Percentiles rank a stretch among this genome's conserved stretches.
phyloP scores from a whole-genome alignment of 2,329 filamentous ascomycete genomes.

The Periconia digitata region DNA sequence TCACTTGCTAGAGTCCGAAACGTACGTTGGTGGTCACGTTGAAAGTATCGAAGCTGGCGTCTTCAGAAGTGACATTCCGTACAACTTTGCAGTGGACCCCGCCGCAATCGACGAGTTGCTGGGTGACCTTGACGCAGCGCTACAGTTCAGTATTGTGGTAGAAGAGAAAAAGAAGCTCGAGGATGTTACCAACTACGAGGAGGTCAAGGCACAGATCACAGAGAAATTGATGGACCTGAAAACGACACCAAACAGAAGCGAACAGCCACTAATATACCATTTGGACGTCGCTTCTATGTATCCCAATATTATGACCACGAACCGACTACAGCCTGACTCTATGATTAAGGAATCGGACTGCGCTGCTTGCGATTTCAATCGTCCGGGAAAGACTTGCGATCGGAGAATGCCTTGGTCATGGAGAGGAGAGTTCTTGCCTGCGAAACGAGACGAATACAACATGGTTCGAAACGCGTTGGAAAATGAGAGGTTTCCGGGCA shows the following conservation, averaged over 20 bases:
- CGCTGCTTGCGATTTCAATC: conserved; percentile 96
- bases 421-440: conserved; percentile 95
- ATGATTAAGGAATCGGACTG: conserved; percentile 97
- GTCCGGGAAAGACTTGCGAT: conserved; percentile 96
- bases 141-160: conserved; percentile 72
- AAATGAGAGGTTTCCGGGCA: conserved; percentile 89
- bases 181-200: conserved; percentile 54
- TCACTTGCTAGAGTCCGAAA: conserved; percentile 93
- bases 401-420: conserved; percentile 93
- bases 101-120: conserved; percentile 87
- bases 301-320: conserved; percentile 99
- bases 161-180: conserved; percentile 57
- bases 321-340: conserved; percentile 95
- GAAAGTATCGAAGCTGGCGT: conserved; percentile 99
- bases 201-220: conserved; percentile 78
- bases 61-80: conserved; percentile 92
- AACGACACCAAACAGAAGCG: conserved; percentile 78
- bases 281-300: conserved; percentile 99
- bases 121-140: conserved; percentile 79
- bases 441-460: conserved; percentile 97
- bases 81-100: conserved; percentile 89
- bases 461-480: conserved; percentile 93
- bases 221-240: conserved; percentile 72
- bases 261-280: conserved; percentile 93
- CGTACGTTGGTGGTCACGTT: conserved; percentile 96